These are phyloP conservation scores for Zelonia costaricensis DNA, from an alignment of 208 protist species.

Conservation along the genomic window DNA sequence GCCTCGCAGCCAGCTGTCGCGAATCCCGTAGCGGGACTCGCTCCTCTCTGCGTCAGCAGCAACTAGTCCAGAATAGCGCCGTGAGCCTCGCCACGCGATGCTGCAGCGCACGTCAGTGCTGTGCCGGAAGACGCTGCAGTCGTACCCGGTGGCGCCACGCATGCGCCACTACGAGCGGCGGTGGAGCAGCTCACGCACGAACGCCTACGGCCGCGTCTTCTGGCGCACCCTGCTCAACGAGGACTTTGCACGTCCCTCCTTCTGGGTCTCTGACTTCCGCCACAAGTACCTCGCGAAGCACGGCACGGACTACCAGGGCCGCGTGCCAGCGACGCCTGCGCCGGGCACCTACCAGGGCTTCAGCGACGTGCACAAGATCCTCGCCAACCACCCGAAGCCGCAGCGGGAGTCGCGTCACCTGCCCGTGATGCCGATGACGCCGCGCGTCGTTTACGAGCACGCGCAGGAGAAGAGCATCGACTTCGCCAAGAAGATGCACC, in stretches of 20 bases:
- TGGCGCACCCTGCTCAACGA: slow-evolving; percentile 85
- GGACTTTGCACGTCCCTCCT: slow-evolving; percentile 79
- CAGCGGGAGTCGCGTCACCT: slow-evolving; percentile 89
- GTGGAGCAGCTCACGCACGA: slow-evolving; percentile 84
- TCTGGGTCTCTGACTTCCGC: slow-evolving; percentile 92
- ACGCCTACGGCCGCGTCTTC: slow-evolving; percentile 82
- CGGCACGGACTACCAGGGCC: slow-evolving; percentile 85
- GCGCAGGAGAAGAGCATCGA: slow-evolving; percentile 84
- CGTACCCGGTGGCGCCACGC: slow-evolving; percentile 82
- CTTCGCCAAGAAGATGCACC: slow-evolving; percentile 75
- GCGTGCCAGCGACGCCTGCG: slow-evolving; percentile 79
- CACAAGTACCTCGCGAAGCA: slow-evolving; percentile 85
- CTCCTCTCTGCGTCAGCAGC: no score
- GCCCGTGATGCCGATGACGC: slow-evolving; percentile 90
- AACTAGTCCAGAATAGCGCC: not conserved
- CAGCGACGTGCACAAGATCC: slow-evolving; percentile 83
- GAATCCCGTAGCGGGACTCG: no score
- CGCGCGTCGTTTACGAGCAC: slow-evolving; percentile 89
- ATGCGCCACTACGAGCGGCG: slow-evolving; percentile 64
- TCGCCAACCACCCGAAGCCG: slow-evolving; percentile 89
- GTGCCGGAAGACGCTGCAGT: slow-evolving; percentile 64
- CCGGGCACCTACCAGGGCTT: slow-evolving; percentile 91
- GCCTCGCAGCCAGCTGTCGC: no score
- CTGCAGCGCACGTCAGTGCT: slow-evolving; percentile 40
- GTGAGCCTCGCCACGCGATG: slow-evolving; percentile 27